Evolutionary conservation across 345 rosid species (phyloP), one percentile per base, ranked within the genome.

Genomic region (Cardamine chenopodiifolia): DNA sequence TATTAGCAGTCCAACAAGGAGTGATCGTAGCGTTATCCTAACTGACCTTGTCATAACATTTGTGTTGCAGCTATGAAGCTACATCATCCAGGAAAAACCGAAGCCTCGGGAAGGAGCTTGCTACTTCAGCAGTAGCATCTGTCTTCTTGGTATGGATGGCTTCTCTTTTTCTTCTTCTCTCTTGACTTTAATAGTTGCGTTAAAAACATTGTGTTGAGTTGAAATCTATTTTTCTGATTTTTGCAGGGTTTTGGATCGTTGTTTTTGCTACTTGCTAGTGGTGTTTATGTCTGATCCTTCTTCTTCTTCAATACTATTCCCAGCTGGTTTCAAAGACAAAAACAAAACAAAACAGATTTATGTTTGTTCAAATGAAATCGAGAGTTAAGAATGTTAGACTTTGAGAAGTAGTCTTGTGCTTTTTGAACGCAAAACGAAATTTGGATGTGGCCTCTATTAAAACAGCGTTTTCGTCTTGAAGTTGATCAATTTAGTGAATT

Each of bases 171-270:
- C 28, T n/a, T 40, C 45, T 6, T 44, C 25, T n/a, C 4, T 34
- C 73, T 47, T 49, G 3, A 31, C 53, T 66, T 17, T 7, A 1
- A 2, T 64, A 52, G 60, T 61, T 75, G 2, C 75, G 62, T 66
- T 53, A 4, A 37, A 44, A 34, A 31, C 4, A 1, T 69, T 13
- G 17, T 53, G 64, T 61, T 32, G 49, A 2, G 5, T 25, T 67
- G 40, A 53, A 73, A 58, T 19, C 7, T 54, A 15, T 19, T 57
- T 64, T 26, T 44, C 2, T 67, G 34, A 68, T 23, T 19, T 22
- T 79, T 78, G 82, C 93, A 94, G 98, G 98, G 98, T 23, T 94
- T 94, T 23, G 98, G 98, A 15, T 88, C 97, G 19, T 85, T 94
- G 82, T 94, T 94, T 82, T 67, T 94, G 83, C 87, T 94, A 31